Evolutionary conservation across 2,329 filamentous ascomycete genomes (phyloP).

Genomic region (Nakataea oryzae): DNA sequence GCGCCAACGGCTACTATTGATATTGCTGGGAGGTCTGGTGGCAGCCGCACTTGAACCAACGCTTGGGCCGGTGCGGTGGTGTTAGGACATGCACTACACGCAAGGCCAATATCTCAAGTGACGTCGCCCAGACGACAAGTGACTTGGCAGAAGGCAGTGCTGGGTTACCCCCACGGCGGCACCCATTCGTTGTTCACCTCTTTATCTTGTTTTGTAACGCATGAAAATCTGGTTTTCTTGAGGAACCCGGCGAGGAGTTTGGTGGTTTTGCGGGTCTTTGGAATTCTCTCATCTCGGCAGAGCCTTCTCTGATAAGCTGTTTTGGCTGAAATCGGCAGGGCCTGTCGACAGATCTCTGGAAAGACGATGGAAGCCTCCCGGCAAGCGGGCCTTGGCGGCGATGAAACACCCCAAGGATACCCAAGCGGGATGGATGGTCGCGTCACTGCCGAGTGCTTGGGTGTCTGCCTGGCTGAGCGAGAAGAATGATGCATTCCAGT

Average conservation of each 20-base stretch:
- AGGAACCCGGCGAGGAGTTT: neutral
- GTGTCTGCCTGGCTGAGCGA: neutral
- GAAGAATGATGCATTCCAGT: neutral
- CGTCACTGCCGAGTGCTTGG: neutral
- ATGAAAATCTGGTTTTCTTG: neutral
- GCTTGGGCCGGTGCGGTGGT: neutral
- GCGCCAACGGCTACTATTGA: conserved; percentile 7
- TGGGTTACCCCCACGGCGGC: neutral
- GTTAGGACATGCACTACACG: neutral
- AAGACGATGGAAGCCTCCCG: neutral
- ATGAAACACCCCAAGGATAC: neutral
- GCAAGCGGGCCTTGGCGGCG: neutral
- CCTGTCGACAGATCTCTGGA: neutral
- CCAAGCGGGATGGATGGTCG: neutral
- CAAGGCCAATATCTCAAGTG: neutral
- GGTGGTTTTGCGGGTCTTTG: neutral
- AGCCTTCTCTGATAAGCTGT: neutral
- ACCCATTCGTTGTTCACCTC: neutral
- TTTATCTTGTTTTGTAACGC: neutral
- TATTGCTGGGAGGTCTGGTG: neutral
- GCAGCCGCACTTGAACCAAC: neutral
- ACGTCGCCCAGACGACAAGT: neutral
- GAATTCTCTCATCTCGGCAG: neutral
- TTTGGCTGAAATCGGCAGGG: neutral
- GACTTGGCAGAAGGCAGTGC: neutral